Evolutionary conservation across 2,329 filamentous ascomycete species (phyloP).

Genomic region (Xylariaceae sp.): DNA sequence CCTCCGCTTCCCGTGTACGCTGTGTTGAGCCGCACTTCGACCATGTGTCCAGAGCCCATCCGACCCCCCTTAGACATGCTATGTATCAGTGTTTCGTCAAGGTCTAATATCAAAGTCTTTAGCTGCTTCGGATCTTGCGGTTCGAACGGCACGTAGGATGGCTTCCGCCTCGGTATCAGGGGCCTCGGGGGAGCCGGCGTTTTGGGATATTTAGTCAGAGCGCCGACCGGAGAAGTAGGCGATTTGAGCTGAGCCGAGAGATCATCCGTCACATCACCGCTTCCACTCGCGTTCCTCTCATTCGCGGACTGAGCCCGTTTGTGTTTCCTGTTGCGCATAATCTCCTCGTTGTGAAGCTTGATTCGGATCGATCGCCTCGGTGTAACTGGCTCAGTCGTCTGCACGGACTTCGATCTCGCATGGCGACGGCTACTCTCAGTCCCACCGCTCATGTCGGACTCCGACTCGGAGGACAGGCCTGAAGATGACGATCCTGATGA

Average conservation of each 20-base stretch:
- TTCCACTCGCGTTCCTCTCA: constrained; percentile 41
- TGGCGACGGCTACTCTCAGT: constrained; percentile 41
- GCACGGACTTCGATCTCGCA: constrained; percentile 58
- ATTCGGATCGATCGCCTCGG: constrained; percentile 80
- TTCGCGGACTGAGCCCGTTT: constrained; percentile 53
- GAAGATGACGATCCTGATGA: constrained; percentile 55
- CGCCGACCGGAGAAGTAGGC: constrained; percentile 74
- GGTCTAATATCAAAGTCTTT: constrained; percentile 91
- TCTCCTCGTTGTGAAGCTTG: constrained; percentile 75
- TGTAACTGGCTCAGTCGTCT: constrained; percentile 55
- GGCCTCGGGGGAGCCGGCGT: constrained; percentile 84
- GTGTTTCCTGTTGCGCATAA: constrained; percentile 66
- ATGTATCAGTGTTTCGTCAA: constrained; percentile 97
- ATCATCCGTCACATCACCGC: constrained; percentile 40
- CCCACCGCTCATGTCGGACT: constrained; percentile 49
- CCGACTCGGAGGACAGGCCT: constrained; percentile 65
- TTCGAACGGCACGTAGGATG: constrained; percentile 70
- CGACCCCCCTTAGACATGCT: constrained; percentile 94
- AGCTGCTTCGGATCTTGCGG: constrained; percentile 56
- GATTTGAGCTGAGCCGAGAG: constrained; percentile 85
- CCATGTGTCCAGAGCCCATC: constrained; percentile 97
- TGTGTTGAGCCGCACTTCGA: constrained; percentile 85
- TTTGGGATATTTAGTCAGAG: constrained; percentile 83
- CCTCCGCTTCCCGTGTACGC: constrained; percentile 63
- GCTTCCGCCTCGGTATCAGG: constrained; percentile 80